These are phyloP conservation scores for Prunus padus DNA, from an alignment of 306 rosid genomes.

Conservation along the genomic window DNA sequence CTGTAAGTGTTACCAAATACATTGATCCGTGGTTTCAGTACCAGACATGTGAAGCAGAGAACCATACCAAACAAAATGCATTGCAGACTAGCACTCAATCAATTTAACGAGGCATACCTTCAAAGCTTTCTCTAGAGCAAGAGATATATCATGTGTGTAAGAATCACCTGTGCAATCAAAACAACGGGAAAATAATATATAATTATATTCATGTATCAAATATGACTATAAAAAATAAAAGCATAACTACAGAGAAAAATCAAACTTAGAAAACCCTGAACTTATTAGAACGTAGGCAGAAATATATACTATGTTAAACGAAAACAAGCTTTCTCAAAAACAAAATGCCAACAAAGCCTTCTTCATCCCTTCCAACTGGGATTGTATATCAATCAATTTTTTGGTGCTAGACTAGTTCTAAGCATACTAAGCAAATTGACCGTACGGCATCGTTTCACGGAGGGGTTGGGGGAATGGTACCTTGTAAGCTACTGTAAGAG, in stretches of 20 bases:
- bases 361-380: too few relatives aligned
- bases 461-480: constrained; percentile 29
- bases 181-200: not conserved
- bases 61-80: constrained; percentile 2
- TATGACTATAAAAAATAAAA: too few relatives aligned
- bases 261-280: too few relatives aligned
- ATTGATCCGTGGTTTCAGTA: not conserved
- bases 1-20: constrained; percentile 29
- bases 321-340: too few relatives aligned
- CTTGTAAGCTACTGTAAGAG: constrained; percentile 83
- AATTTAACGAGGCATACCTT: constrained; percentile 51
- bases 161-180: constrained; percentile 50
- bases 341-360: too few relatives aligned
- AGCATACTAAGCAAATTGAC: not conserved
- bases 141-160: constrained; percentile 49
- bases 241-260: too few relatives aligned
- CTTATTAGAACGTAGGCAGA: too few relatives aligned
- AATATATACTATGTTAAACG: too few relatives aligned
- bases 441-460: not conserved
- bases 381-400: too few relatives aligned
- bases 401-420: too few relatives aligned
- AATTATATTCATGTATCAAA: too few relatives aligned
- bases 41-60: constrained; percentile 10
- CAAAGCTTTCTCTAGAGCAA: constrained; percentile 78
- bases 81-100: constrained; percentile 19